Conservation (phyloP, 768 basidiomycete species). For the Lyophyllum decastes region DNA sequence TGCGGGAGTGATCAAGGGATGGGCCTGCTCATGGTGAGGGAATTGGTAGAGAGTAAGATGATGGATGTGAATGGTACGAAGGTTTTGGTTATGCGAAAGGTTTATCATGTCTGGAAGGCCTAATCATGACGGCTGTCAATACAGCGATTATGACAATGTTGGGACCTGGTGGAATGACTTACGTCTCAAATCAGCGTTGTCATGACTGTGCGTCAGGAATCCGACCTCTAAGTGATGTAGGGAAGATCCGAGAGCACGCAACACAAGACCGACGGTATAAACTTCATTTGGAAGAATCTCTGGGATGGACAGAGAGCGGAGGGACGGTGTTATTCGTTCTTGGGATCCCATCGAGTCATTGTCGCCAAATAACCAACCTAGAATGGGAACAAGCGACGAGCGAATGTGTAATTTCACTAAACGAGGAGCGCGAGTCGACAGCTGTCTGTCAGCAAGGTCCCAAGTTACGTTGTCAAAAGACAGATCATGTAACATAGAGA, state of each 20-base stretch:
- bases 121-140: neutral
- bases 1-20: neutral
- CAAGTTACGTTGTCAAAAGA: slow-evolving; percentile 50
- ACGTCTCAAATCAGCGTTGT: slow-evolving; percentile 9
- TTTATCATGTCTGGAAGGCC: slow-evolving; percentile 22
- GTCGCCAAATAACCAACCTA: slow-evolving; percentile 29
- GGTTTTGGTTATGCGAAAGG: slow-evolving; percentile 24
- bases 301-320: slow-evolving; percentile 25
- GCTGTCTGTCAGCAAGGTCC: slow-evolving; percentile 29
- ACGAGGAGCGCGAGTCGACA: neutral
- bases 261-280: slow-evolving; percentile 18
- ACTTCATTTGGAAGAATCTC: slow-evolving; percentile 31
- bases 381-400: slow-evolving; percentile 27
- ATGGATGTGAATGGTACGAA: slow-evolving; percentile 28
- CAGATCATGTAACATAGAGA: slow-evolving; percentile 48
- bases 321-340: slow-evolving; percentile 15
- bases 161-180: neutral
- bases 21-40: slow-evolving; percentile 10
- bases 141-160: neutral
- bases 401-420: slow-evolving; percentile 39
- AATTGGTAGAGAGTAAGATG: slow-evolving; percentile 36
- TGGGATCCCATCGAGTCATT: slow-evolving; percentile 12
- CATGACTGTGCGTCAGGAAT: slow-evolving; percentile 21
- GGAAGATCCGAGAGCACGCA: slow-evolving; percentile 24
- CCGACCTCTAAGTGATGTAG: slow-evolving; percentile 33